These are phyloP conservation scores for Chlorella sp. DNA, from an alignment of 139 green algal species.

Conservation along the genomic window DNA sequence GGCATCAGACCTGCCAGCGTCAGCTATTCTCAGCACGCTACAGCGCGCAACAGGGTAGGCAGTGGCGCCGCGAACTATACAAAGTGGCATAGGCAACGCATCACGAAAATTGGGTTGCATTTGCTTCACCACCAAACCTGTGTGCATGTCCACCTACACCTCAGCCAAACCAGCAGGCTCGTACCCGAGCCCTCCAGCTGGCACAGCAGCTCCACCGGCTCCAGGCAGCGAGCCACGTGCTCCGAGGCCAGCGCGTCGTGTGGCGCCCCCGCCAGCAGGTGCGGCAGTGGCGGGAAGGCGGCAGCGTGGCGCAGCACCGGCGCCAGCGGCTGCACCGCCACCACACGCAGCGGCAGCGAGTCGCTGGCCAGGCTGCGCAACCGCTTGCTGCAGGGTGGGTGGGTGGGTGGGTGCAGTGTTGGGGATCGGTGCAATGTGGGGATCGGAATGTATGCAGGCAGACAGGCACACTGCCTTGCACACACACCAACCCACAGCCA, in stretches of 20 bases:
- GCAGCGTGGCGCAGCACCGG: conserved; percentile 59
- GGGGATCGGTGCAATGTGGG: not conserved
- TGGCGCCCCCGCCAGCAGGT: conserved; percentile 62
- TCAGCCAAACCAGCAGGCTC: too few relatives aligned
- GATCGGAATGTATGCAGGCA: too few relatives aligned
- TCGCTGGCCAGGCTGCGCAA: conserved; percentile 58
- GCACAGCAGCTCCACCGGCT: conserved; percentile 74
- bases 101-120: too few relatives aligned
- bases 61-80: too few relatives aligned
- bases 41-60: too few relatives aligned
- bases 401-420: not conserved
- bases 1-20: too few relatives aligned
- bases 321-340: conserved; percentile 70
- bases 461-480: too few relatives aligned
- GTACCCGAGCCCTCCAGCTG: conserved; percentile 82
- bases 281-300: conserved; percentile 69
- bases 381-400: conserved; percentile 56
- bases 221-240: conserved; percentile 63
- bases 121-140: too few relatives aligned
- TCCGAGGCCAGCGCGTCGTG: conserved; percentile 9
- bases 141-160: too few relatives aligned
- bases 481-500: too few relatives aligned
- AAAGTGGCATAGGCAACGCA: too few relatives aligned
- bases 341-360: conserved; percentile 53
- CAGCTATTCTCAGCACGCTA: too few relatives aligned